A percentile compares a stretch with the other conserved stretches of the same genome.
phyloP scores from a whole-genome alignment of 495 filamentous ascomycete genomes.

The Polyplosphaeria fusca region DNA sequence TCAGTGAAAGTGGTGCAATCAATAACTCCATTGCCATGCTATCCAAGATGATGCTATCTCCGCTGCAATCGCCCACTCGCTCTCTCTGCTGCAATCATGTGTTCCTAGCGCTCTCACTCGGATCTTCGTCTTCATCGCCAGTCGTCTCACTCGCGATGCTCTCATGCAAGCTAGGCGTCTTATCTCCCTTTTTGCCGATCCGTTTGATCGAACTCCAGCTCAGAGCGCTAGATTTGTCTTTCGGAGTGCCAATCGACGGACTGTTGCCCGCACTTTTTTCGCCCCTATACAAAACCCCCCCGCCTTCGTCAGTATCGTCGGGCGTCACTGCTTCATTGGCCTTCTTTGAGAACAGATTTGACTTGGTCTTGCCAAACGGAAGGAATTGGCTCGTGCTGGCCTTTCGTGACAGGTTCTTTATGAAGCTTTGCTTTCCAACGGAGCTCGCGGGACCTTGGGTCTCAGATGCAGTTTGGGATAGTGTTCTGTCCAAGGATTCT shows the following conservation, averaged over 20 bases:
- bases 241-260: conserved; percentile 27
- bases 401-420: conserved; percentile 43
- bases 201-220: conserved; percentile 35
- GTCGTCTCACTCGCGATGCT: conserved; percentile 35
- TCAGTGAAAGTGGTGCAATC: background rate
- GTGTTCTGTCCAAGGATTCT: conserved; percentile 34
- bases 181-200: conserved; percentile 34
- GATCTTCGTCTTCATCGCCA: conserved; percentile 27
- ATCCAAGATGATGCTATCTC: no score
- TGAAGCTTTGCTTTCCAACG: conserved; percentile 38
- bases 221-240: conserved; percentile 28
- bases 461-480: conserved; percentile 36
- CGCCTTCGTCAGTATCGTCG: conserved; percentile 27
- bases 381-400: conserved; percentile 38
- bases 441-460: conserved; percentile 11
- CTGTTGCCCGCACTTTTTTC: conserved; percentile 21
- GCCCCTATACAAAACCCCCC: conserved; percentile 4
- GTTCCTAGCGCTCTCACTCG: background rate
- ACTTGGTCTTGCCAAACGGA: conserved; percentile 36
- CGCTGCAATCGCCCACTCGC: no score
- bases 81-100: background rate
- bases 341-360: conserved; percentile 30
- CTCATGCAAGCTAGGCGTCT: conserved; percentile 35
- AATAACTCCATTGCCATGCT: conserved; percentile 4
- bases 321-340: conserved; percentile 20